phyloP scores from a whole-genome alignment of 257 asterid genomes.

The Phtheirospermum japonicum region DNA sequence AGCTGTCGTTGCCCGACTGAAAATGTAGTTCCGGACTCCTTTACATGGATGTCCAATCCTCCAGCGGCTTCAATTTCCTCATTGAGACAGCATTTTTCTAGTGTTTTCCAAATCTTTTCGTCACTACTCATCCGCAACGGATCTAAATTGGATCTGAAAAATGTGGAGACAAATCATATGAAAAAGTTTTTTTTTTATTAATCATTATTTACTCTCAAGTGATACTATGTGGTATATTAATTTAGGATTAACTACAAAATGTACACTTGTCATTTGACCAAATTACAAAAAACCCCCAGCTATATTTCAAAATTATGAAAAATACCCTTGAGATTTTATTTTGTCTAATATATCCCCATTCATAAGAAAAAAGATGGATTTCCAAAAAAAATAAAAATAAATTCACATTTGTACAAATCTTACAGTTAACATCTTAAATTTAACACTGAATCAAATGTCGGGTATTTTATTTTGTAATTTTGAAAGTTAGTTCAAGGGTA shows the following conservation, averaged over 20 bases:
- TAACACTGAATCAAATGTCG: neutral
- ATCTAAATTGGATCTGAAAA: constrained; percentile 73
- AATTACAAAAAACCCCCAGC: no score
- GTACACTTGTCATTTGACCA: no score
- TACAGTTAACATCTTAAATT: no score
- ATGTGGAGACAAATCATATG: constrained; percentile 7
- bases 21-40: constrained; percentile 75
- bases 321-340: no score
- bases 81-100: constrained; percentile 76
- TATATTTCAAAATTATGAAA: no score
- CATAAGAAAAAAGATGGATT: no score
- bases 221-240: no score
- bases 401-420: no score
- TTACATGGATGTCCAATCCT: constrained; percentile 69
- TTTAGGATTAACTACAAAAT: no score
- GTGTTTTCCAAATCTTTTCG: constrained; percentile 55
- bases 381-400: no score
- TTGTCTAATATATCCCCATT: no score
- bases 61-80: constrained; percentile 83
- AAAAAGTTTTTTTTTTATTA: neutral
- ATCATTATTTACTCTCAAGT: constrained; percentile 8
- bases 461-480: neutral
- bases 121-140: constrained; percentile 57
- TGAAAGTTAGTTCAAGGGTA: neutral
- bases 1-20: constrained; percentile 99